phyloP scores from a whole-genome alignment of 1,139 yeast species.

The Tardiomyces depauwii region DNA sequence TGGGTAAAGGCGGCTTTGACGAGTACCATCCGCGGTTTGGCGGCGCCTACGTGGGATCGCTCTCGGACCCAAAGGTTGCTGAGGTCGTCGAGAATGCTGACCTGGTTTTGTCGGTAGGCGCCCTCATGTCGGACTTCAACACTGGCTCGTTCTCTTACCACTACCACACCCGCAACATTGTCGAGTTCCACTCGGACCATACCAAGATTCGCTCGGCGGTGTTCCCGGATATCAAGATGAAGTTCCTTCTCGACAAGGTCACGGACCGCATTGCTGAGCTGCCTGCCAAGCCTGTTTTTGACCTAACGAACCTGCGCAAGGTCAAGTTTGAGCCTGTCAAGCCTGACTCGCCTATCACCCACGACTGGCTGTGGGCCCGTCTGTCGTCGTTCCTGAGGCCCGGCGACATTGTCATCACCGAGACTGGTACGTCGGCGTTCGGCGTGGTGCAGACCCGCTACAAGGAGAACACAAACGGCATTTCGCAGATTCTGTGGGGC shows the following conservation, averaged over 20 bases:
- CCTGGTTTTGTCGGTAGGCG: constrained; percentile 69
- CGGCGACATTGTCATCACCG: constrained; percentile 74
- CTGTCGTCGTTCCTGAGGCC: constrained; percentile 63
- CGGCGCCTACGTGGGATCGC: constrained; percentile 78
- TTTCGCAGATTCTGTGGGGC: constrained; percentile 86
- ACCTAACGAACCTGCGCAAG: not conserved
- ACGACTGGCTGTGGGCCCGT: constrained; percentile 76
- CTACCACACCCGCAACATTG: constrained; percentile 65
- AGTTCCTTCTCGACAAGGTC: constrained; percentile 39
- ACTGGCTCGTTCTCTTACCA: constrained; percentile 83
- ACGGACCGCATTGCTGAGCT: constrained; percentile 1
- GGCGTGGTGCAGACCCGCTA: constrained; percentile 73
- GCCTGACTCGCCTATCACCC: constrained; percentile 39
- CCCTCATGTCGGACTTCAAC: constrained; percentile 76
- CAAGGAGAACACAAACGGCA: constrained; percentile 65
- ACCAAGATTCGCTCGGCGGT: constrained; percentile 66
- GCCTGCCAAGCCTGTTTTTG: not conserved
- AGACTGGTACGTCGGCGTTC: constrained; percentile 85
- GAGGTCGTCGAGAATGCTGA: constrained; percentile 70
- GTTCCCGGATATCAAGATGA: constrained; percentile 73
- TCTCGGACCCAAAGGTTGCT: constrained; percentile 66
- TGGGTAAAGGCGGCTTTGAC: constrained; percentile 78
- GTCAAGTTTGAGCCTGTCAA: constrained; percentile 13
- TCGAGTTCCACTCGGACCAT: constrained; percentile 86
- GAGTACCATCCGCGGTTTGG: constrained; percentile 69